Evolutionary conservation across 2,329 filamentous ascomycete genomes (phyloP).

Genomic region (Aspergillus glaucus): DNA sequence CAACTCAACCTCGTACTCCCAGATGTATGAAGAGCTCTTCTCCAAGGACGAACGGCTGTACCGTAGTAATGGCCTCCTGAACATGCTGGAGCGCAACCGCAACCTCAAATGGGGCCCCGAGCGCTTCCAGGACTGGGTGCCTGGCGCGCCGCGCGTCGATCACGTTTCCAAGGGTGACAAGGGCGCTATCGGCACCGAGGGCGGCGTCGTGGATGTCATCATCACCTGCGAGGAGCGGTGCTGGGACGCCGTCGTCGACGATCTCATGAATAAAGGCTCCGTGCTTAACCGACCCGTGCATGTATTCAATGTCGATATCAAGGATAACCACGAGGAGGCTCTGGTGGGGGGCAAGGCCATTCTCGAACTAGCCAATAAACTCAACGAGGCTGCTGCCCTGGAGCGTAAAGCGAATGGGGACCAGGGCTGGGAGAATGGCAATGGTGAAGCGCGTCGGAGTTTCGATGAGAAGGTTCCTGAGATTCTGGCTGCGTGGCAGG

Average conservation of each 20-base stretch:
- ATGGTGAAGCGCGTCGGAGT: conserved; percentile 59
- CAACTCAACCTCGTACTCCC: conserved; percentile 91
- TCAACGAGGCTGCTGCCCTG: conserved; percentile 73
- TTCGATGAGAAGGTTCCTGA: conserved; percentile 95
- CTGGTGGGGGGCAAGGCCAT: conserved; percentile 85
- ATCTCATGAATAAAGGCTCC: conserved; percentile 76
- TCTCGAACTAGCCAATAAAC: conserved; percentile 75
- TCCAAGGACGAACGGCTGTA: conserved; percentile 83
- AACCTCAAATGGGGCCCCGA: conserved; percentile 93
- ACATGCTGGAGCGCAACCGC: conserved; percentile 91
- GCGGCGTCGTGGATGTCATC: conserved; percentile 84
- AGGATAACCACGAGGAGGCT: conserved; percentile 96
- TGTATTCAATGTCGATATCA: conserved; percentile 97
- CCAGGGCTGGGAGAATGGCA: conserved; percentile 63
- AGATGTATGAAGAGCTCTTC: conserved; percentile 87
- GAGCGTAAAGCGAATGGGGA: conserved; percentile 64
- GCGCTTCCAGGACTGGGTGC: conserved; percentile 94
- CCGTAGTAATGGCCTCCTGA: conserved; percentile 83
- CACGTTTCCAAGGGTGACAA: conserved; percentile 63
- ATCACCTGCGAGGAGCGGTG: conserved; percentile 97
- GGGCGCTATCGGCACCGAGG: conserved; percentile 75
- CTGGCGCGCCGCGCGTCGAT: conserved; percentile 75
- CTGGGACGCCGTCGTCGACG: conserved; percentile 96
- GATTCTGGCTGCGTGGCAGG: conserved; percentile 87
- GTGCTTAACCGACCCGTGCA: conserved; percentile 90